Conservation (phyloP, 805 yeast species). For the Pichia deserticola region DNA sequence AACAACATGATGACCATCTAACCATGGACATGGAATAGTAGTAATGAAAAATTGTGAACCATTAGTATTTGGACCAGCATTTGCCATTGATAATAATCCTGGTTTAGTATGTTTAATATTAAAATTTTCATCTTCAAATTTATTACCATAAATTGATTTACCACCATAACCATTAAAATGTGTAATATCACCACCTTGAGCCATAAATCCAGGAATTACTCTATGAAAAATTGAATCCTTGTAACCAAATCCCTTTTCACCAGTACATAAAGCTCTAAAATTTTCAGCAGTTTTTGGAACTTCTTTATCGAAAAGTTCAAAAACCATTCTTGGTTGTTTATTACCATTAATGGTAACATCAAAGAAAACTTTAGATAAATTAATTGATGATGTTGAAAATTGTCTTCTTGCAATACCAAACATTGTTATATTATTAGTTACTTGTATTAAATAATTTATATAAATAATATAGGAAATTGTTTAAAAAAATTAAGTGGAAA, state of each 20-base stretch:
- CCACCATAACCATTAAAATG: slow-evolving; percentile 91
- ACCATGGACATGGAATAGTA: slow-evolving; percentile 71
- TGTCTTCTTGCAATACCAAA: slow-evolving; percentile 31
- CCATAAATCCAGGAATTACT: slow-evolving; percentile 93
- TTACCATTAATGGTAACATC: slow-evolving; percentile 51
- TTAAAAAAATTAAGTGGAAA: too few species aligned
- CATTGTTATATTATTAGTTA: neutral
- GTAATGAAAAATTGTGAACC: slow-evolving; percentile 89
- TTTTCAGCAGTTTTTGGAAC: slow-evolving; percentile 81
- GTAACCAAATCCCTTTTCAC: slow-evolving; percentile 92
- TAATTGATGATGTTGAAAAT: slow-evolving; percentile 41
- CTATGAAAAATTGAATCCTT: slow-evolving; percentile 88
- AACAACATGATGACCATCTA: slow-evolving; percentile 73
- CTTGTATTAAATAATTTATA: neutral
- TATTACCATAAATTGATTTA: slow-evolving; percentile 71
- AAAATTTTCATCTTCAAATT: slow-evolving; percentile 58
- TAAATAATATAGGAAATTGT: too few species aligned
- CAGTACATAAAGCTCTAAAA: slow-evolving; percentile 77
- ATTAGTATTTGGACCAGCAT: slow-evolving; percentile 88
- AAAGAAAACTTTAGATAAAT: slow-evolving; percentile 46
- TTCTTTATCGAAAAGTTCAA: slow-evolving; percentile 84
- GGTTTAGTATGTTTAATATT: slow-evolving; percentile 66
- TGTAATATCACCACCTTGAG: slow-evolving; percentile 92
- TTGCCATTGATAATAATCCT: slow-evolving; percentile 86
- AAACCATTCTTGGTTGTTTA: slow-evolving; percentile 52